These are phyloP conservation scores for Gigaspora rosea DNA, from an alignment of 192 early-diverging fungal species.

Conservation along the genomic window DNA sequence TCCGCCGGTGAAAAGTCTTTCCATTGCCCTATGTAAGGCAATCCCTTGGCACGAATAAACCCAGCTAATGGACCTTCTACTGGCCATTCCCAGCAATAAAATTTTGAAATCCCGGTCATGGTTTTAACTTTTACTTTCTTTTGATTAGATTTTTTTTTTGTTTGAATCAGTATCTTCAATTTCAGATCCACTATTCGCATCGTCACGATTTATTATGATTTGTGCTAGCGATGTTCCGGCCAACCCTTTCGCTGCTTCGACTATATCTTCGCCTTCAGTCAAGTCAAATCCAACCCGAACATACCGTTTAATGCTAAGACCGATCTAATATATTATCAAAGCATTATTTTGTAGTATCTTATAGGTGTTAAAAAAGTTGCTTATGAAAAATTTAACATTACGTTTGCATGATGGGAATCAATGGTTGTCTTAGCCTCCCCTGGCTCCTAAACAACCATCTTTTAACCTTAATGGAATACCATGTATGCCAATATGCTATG, in stretches of 20 bases:
- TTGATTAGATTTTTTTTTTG: background rate
- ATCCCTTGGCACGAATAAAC: background rate
- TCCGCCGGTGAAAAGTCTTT: background rate
- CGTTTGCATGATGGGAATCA: background rate
- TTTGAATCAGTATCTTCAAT: background rate
- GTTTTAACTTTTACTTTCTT: background rate
- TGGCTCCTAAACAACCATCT: conserved; percentile 1
- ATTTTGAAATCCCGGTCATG: background rate
- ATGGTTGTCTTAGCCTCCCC: background rate
- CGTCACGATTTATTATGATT: background rate
- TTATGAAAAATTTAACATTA: background rate
- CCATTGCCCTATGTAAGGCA: background rate
- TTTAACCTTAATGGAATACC: background rate
- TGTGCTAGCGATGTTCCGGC: conserved; percentile 7
- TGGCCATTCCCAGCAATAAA: background rate
- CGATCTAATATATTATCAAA: conserved; percentile 11
- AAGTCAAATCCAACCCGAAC: conserved; percentile 9
- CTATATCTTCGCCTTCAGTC: background rate
- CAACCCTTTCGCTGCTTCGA: background rate
- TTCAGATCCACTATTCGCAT: background rate
- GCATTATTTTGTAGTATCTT: too few relatives aligned
- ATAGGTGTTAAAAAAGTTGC: too few relatives aligned
- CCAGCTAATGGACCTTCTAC: background rate
- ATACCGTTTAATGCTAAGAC: conserved; percentile 6
- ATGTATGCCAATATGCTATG: background rate